These are phyloP conservation scores for Ganoderma resinaceum DNA, from an alignment of 1,284 basidiomycete genomes.

Conservation along the genomic window DNA sequence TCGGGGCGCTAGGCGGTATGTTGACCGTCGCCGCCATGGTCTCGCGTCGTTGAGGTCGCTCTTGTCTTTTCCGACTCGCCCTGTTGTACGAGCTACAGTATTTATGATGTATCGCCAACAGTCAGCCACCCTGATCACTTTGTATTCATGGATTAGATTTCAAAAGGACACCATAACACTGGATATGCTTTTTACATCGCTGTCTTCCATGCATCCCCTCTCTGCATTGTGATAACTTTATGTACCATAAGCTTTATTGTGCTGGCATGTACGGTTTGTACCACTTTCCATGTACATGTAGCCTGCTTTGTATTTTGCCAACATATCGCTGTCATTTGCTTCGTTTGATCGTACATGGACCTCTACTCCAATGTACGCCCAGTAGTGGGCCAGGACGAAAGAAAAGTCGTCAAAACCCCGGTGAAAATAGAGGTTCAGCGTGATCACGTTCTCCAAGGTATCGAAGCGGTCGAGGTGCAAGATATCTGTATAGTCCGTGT, in stretches of 20 bases:
- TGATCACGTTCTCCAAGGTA: too few relatives aligned
- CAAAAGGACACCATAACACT: neutral
- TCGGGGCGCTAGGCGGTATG: conserved; percentile 69
- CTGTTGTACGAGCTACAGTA: neutral
- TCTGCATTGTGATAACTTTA: neutral
- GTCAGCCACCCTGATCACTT: neutral
- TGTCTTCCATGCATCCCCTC: neutral
- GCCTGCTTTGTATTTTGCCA: too few relatives aligned
- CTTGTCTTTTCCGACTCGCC: neutral
- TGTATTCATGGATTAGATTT: neutral
- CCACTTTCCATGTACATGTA: too few relatives aligned
- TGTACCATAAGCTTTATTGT: neutral
- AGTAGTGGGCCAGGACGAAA: too few relatives aligned
- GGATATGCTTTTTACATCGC: neutral
- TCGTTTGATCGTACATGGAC: too few relatives aligned
- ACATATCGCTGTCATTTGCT: too few relatives aligned
- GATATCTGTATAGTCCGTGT: too few relatives aligned
- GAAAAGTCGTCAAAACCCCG: too few relatives aligned
- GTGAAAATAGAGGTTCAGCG: too few relatives aligned
- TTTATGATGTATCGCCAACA: neutral
- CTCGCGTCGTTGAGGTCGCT: conserved; percentile 42
- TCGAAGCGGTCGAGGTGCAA: too few relatives aligned
- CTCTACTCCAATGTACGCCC: too few relatives aligned
- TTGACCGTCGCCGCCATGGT: conserved; percentile 60
- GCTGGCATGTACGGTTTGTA: too few relatives aligned